Conservation (phyloP, 139 green algal species). For the Picochlorum sp. region DNA sequence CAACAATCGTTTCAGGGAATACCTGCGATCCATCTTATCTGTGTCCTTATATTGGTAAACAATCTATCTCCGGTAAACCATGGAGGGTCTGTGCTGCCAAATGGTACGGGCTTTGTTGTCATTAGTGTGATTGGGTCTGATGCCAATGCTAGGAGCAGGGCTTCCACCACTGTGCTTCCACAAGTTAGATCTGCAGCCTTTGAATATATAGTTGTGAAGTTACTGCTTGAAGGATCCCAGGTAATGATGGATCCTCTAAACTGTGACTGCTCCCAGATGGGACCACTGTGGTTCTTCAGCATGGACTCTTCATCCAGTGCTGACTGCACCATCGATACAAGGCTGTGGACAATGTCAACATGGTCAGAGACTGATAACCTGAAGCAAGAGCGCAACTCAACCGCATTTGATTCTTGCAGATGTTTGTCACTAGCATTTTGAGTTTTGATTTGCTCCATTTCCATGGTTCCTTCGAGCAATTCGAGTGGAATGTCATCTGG, state of each 20-base stretch:
- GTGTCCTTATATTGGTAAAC: no score
- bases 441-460: constrained; percentile 1
- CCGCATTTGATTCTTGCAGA: background rate
- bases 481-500: constrained; percentile 12
- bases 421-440: background rate
- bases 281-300: no score
- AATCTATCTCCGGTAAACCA: background rate
- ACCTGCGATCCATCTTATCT: no score
- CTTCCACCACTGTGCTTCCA: no score
- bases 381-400: background rate
- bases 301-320: no score
- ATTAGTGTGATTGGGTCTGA: constrained; percentile 23
- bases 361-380: background rate
- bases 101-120: constrained; percentile 27
- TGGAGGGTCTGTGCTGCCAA: constrained; percentile 21
- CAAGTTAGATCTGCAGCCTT: no score
- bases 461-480: constrained; percentile 19
- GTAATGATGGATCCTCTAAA: no score
- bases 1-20: no score
- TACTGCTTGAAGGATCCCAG: no score
- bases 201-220: no score
- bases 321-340: no score
- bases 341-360: background rate
- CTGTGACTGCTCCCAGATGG: no score
- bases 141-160: constrained; percentile 7